phyloP scores from a whole-genome alignment of 352 stramenopile genomes.

The Phytophthora tentaculata region DNA sequence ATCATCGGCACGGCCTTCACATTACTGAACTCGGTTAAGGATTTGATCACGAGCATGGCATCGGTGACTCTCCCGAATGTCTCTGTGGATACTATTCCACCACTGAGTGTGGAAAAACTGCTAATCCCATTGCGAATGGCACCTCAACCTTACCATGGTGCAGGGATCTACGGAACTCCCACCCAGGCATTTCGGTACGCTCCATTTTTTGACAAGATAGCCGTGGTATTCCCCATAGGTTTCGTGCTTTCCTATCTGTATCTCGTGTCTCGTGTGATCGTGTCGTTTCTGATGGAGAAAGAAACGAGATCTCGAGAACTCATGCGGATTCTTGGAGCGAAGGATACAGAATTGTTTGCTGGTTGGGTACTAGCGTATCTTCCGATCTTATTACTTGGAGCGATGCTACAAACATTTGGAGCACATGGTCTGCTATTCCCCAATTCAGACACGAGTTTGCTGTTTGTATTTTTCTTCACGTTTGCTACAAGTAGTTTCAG shows the following conservation, averaged over 20 bases:
- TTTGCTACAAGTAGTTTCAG: constrained; percentile 81
- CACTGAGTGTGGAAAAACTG: constrained; percentile 40
- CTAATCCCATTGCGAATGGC: constrained; percentile 61
- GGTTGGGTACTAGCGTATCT: constrained; percentile 87
- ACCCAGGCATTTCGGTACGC: constrained; percentile 61
- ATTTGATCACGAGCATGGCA: constrained; percentile 9
- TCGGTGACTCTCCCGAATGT: constrained; percentile 24
- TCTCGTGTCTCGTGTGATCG: constrained; percentile 89
- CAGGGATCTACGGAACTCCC: constrained; percentile 52
- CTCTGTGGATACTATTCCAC: constrained; percentile 43
- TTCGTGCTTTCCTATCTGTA: constrained; percentile 95
- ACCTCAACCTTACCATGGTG: constrained; percentile 65
- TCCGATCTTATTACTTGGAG: constrained; percentile 51
- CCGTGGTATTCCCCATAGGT: constrained; percentile 83
- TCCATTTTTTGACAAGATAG: constrained; percentile 83
- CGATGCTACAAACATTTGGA: constrained; percentile 54
- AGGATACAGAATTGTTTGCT: constrained; percentile 52
- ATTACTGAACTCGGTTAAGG: constrained; percentile 32
- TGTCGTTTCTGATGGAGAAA: constrained; percentile 93
- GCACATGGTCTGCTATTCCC: constrained; percentile 50
- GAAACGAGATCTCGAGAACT: constrained; percentile 91
- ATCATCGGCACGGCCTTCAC: constrained; percentile 53
- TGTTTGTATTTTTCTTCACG: constrained; percentile 79
- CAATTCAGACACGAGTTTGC: constrained; percentile 41
- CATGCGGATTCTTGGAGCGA: constrained; percentile 92